A percentile compares a stretch with the other conserved stretches of the same genome.
Conservation (phyloP, 2,329 filamentous ascomycete species). For the Phaeophleospora eucalypticola region DNA sequence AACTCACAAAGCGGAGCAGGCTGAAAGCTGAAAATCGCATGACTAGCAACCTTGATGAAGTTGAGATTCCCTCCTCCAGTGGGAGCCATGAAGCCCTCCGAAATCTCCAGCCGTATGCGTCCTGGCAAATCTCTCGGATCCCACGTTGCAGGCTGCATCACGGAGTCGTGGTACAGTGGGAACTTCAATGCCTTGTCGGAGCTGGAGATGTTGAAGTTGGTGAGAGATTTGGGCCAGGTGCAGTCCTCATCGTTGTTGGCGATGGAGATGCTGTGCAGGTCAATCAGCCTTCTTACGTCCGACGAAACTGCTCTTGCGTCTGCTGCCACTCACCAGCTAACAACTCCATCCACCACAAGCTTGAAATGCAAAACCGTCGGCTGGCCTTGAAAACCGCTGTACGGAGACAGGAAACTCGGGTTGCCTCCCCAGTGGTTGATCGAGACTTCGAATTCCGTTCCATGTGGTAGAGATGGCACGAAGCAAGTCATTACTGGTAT, state of each 20-base stretch:
- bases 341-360: conserved; percentile 63
- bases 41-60: conserved; percentile 65
- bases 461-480: conserved; percentile 59
- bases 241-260: conserved; percentile 1
- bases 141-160: conserved; percentile 68
- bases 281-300: too few species aligned
- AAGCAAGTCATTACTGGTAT: conserved; percentile 58
- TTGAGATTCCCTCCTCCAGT: conserved; percentile 20
- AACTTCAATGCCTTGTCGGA: conserved; percentile 55
- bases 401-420: conserved; percentile 18
- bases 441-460: conserved; percentile 64
- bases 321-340: not conserved
- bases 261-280: conserved; percentile 6
- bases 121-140: conserved; percentile 66
- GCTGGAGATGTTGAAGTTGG: not conserved
- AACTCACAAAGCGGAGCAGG: conserved; percentile 70
- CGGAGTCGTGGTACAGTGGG: conserved; percentile 65
- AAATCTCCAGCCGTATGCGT: conserved; percentile 71
- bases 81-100: conserved; percentile 58
- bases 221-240: not conserved
- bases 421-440: conserved; percentile 69
- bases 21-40: conserved; percentile 77
- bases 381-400: not conserved
- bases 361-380: conserved; percentile 46
- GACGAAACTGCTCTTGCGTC: too few species aligned